phyloP scores from a whole-genome alignment of 106 monocot species.

The Amphibolis antarctica region DNA sequence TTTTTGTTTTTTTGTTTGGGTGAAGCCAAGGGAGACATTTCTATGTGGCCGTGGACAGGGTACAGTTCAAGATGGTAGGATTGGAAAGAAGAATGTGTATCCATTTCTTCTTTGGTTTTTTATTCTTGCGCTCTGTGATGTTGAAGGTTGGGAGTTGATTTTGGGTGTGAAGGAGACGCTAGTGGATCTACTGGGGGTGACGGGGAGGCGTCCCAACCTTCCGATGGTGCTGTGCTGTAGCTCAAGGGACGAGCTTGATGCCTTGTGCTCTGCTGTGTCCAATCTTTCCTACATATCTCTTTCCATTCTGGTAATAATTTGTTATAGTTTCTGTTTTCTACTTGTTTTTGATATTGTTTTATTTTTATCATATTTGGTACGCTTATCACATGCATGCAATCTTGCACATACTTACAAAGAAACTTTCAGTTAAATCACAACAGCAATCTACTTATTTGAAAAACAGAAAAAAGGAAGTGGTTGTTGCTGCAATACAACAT shows the following conservation, averaged over 20 bases:
- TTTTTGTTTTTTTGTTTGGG: neutral
- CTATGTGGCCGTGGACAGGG: conserved; percentile 70
- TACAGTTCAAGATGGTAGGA: conserved; percentile 70
- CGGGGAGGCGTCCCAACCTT: conserved; percentile 43
- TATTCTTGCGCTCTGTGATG: neutral
- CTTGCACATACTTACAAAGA: too few relatives aligned
- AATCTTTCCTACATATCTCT: conserved; percentile 64
- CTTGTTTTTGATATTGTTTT: too few relatives aligned
- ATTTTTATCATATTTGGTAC: too few relatives aligned
- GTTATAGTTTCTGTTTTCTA: too few relatives aligned
- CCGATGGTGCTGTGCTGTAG: conserved; percentile 83
- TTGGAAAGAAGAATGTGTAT: neutral
- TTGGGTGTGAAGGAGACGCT: conserved; percentile 47
- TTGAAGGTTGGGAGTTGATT: neutral
- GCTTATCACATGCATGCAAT: too few relatives aligned
- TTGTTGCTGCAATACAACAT: too few relatives aligned
- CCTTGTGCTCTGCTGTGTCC: conserved; percentile 64
- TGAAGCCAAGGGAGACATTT: conserved; percentile 54
- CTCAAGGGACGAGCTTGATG: conserved; percentile 88
- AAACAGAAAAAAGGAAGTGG: too few relatives aligned
- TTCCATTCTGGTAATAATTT: conserved; percentile 58
- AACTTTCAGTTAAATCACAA: too few relatives aligned
- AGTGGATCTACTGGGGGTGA: conserved; percentile 82
- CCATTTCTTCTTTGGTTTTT: neutral
- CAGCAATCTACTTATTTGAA: too few relatives aligned